Evolutionary conservation across 1,284 basidiomycete species (phyloP), one percentile per base, ranked within the genome.

Genomic region (Malassezia slooffiae): DNA sequence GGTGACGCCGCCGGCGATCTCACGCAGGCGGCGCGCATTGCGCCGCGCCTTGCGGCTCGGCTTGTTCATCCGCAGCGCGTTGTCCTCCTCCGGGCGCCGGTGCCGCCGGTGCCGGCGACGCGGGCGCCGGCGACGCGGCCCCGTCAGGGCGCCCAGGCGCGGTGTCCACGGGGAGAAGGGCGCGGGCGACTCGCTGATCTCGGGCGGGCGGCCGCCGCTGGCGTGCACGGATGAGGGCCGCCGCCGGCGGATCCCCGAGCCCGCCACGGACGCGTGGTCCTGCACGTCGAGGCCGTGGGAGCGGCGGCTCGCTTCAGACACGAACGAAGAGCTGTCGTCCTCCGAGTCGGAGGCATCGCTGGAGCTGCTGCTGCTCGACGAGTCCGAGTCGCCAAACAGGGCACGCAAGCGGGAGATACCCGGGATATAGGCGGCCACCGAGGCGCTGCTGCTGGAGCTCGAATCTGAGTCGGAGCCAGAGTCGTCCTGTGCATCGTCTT

Each of bases 1-100:
- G 4, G 66, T 69, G 15, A 66, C 43, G 17, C 66, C 66, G 9
- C 66, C 66, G 2, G 66, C 61, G 28, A 58, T 37, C 36, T 63
- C 58, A 23, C 53, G 52, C 10, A 63, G 52, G 9, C 54, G 50
- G 23, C 57, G 47, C 11, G 66, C 66, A 41, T 66, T 67, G 10
- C 54, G 50, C 20, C 66, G 55, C 13, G 64, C 66, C 29, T 50
- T 58, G 15, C 57, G 58, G 41, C 62, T 65, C 2, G 63, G 56
- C 23, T 61, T 59, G 22, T 29, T 26, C 24, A 43, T 33, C 10
- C 35, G 34, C 22, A 19, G 12, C 2, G 21, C 17, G 7, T 32
- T 34, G 3, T 4, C 16, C n/a, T 34, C 40, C 3, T 11, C 13
- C 5, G 17, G 10, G 3, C 29, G 22, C 10, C 26, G 35, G 7